phyloP scores from a whole-genome alignment of 495 filamentous ascomycete species.

The Penicillium paxilli region DNA sequence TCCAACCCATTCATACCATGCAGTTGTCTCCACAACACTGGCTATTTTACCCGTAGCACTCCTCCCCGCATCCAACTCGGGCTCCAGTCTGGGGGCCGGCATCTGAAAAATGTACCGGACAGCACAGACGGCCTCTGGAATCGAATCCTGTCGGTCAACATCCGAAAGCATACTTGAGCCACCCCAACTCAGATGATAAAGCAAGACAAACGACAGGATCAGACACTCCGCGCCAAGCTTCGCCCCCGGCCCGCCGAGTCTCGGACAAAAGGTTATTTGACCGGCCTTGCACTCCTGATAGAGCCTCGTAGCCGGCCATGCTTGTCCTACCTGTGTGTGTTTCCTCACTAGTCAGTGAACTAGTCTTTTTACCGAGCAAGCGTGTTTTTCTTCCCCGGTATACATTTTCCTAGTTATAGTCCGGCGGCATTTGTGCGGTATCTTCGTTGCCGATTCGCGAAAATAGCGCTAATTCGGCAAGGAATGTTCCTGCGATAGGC shows the following conservation, averaged over 20 bases:
- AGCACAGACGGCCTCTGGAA: background rate
- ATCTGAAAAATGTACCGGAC: background rate
- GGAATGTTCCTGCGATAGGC: background rate
- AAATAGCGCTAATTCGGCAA: constrained; percentile 11
- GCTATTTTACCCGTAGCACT: background rate
- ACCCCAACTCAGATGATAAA: constrained; percentile 5
- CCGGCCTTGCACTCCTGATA: constrained; percentile 1
- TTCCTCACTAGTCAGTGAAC: background rate
- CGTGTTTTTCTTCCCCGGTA: too few species aligned
- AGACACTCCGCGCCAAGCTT: constrained; percentile 12
- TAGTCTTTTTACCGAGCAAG: too few species aligned
- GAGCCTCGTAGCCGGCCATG: constrained; percentile 1
- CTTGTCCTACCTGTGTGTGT: background rate
- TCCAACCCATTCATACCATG: background rate
- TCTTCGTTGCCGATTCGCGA: background rate
- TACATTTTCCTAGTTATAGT: too few species aligned
- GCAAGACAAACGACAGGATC: background rate
- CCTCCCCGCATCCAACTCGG: background rate
- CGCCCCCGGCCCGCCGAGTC: constrained; percentile 13
- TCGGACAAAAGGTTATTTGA: constrained; percentile 5
- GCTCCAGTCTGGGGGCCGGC: background rate
- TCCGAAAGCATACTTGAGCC: constrained; percentile 17
- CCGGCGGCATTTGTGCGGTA: background rate
- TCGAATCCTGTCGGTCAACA: constrained; percentile 5
- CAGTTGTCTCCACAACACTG: background rate